Conservation (phyloP, 768 basidiomycete genomes). For the Psilocybe subaeruginosa region DNA sequence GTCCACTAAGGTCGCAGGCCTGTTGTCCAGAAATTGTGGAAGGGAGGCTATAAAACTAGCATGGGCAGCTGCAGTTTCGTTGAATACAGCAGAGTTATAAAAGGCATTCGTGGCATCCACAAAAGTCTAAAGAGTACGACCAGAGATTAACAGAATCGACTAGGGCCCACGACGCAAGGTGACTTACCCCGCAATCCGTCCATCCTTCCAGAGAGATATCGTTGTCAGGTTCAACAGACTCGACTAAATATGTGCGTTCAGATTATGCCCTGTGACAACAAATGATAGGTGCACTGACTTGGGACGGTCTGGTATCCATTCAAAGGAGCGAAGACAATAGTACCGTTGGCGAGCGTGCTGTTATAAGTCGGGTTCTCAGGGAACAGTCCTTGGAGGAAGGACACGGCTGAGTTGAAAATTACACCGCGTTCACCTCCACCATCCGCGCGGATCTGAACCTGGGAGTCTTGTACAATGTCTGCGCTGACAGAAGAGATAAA, state of each 20-base stretch:
- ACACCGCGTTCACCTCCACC: slow-evolving; percentile 72
- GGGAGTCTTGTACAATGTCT: slow-evolving; percentile 36
- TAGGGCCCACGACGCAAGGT: too few species aligned
- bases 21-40: slow-evolving; percentile 54
- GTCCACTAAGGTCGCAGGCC: slow-evolving; percentile 54
- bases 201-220: slow-evolving; percentile 71
- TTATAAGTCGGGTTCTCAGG: slow-evolving; percentile 49
- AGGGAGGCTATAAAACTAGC: slow-evolving; percentile 52
- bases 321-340: slow-evolving; percentile 59
- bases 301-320: slow-evolving; percentile 67
- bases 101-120: slow-evolving; percentile 48
- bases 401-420: slow-evolving; percentile 67
- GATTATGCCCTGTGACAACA: slow-evolving; percentile 12
- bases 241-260: slow-evolving; percentile 38
- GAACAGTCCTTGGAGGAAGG: slow-evolving; percentile 71
- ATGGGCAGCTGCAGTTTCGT: slow-evolving; percentile 44
- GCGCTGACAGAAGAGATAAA: slow-evolving; percentile 49
- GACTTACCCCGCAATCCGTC: slow-evolving; percentile 28
- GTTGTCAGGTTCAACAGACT: slow-evolving; percentile 63
- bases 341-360: slow-evolving; percentile 68
- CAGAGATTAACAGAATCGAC: background rate
- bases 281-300: slow-evolving; percentile 29
- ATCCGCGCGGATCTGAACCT: slow-evolving; percentile 59
- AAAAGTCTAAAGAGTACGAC: slow-evolving; percentile 43
- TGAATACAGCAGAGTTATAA: slow-evolving; percentile 57